These are phyloP conservation scores for Buxus sempervirens DNA, from an alignment of 164 flowering plant species.

Conservation along the genomic window DNA sequence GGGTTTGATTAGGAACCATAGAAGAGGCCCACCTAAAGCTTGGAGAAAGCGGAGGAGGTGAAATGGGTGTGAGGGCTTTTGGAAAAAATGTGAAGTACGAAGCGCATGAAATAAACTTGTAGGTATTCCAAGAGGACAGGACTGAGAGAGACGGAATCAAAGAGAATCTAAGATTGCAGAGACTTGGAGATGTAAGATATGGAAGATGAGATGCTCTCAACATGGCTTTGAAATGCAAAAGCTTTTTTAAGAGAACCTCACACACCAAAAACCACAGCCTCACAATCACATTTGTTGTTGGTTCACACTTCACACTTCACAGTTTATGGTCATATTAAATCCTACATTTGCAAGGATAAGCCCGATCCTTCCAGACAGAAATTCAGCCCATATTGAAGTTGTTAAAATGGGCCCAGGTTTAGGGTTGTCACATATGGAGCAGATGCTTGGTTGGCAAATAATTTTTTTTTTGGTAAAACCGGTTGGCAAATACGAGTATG, in stretches of 20 bases:
- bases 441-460: no score
- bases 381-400: no score
- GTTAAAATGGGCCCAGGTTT: no score
- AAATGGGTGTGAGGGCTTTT: constrained; percentile 15
- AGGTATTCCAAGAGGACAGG: constrained; percentile 13
- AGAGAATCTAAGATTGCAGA: constrained; percentile 18
- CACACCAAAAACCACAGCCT: no score
- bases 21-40: constrained; percentile 10
- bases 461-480: no score
- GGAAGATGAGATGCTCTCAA: constrained; percentile 27
- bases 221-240: constrained; percentile 12
- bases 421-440: no score
- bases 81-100: constrained; percentile 10
- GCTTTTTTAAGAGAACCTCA: neutral
- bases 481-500: no score
- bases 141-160: constrained; percentile 18
- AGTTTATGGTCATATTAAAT: no score
- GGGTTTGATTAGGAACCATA: constrained; percentile 14
- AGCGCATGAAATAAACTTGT: constrained; percentile 13
- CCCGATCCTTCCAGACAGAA: no score
- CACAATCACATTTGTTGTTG: no score
- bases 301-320: no score
- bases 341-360: no score
- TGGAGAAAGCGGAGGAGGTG: constrained; percentile 16
- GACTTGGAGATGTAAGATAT: constrained; percentile 25